Evolutionary conservation across 2,329 filamentous ascomycete genomes (phyloP), one percentile per base, ranked within the genome.

Genomic region (Xylariales sp.): DNA sequence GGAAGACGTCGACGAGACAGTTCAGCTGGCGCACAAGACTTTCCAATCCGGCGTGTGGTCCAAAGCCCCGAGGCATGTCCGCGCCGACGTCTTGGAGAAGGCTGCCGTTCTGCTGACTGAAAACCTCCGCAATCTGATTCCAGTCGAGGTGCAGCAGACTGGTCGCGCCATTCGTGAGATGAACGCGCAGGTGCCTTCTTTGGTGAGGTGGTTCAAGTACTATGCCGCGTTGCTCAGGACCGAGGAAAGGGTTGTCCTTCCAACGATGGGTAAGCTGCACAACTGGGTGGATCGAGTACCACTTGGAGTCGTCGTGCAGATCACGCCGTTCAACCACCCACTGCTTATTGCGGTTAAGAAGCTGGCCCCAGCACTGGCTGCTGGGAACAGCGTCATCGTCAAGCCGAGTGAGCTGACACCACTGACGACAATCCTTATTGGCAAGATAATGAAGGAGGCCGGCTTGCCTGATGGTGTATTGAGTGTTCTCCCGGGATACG

Each of bases 401-500:
- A 84, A 84, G 61, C 74, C 76, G 8, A 78, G 73, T 45, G 80
- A 84, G 60, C 71, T 80, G 50, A 76, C 79, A 0, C 80, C 80
- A 0, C 58, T 85, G 38, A 76, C 75, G 2, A 73, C 74, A n/a
- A 70, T 86, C 24, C 57, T 72, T 15, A 73, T 82, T 7, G 78
- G 75, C 12, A 71, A 58, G 12, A 66, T 88, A 40, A 63, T 86
- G 48, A 74, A 78, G 53, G 68, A 80, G 51, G 84, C 84, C 31
- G 84, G 84, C 15, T 74, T 88, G 53, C 84, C 84, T 3, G 75
- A 80, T 40, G 84, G 84, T 49, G 83, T 85, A 14, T 71, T 86
- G 57, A 82, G 76, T 57, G 72, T 87, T 3, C 54, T 83, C 1
- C 71, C 71, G 0, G 80, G 80, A 0, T 66, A 70, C 18, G 78